Evolutionary conservation across 352 stramenopile genomes (phyloP).

Genomic region (Pythium grandisporangium): DNA sequence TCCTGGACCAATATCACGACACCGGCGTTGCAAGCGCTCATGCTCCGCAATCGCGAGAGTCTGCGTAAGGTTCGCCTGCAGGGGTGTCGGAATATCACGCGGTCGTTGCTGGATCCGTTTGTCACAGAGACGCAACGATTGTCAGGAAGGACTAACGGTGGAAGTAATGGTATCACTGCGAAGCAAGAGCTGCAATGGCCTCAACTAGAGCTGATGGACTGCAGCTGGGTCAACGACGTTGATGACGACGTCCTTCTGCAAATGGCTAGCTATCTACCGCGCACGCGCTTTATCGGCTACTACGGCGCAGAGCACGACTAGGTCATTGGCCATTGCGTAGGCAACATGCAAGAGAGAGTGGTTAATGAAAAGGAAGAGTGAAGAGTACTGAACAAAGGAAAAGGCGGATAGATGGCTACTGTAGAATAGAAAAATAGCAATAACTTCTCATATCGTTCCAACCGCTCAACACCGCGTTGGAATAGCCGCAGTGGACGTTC

Average conservation of each 20-base stretch:
- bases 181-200: too few species aligned
- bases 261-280: neutral
- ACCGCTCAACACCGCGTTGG: too few species aligned
- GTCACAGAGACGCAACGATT: neutral
- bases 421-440: too few species aligned
- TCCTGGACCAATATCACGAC: constrained; percentile 12
- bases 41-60: constrained; percentile 1
- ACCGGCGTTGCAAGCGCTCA: neutral
- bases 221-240: constrained; percentile 14
- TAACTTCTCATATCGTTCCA: too few species aligned
- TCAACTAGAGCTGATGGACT: constrained; percentile 11
- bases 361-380: neutral
- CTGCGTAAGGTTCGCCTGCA: constrained; percentile 11
- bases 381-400: neutral
- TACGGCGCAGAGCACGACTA: constrained; percentile 9
- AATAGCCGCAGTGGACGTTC: too few species aligned
- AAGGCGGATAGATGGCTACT: too few species aligned
- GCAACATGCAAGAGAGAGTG: too few species aligned
- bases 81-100: constrained; percentile 9
- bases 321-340: neutral
- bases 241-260: constrained; percentile 7
- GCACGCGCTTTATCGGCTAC: constrained; percentile 9
- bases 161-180: neutral
- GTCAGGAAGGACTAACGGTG: neutral
- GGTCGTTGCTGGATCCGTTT: constrained; percentile 6